Conservation (phyloP, 257 asterid species). For the Solanum megistacrolobum region DNA sequence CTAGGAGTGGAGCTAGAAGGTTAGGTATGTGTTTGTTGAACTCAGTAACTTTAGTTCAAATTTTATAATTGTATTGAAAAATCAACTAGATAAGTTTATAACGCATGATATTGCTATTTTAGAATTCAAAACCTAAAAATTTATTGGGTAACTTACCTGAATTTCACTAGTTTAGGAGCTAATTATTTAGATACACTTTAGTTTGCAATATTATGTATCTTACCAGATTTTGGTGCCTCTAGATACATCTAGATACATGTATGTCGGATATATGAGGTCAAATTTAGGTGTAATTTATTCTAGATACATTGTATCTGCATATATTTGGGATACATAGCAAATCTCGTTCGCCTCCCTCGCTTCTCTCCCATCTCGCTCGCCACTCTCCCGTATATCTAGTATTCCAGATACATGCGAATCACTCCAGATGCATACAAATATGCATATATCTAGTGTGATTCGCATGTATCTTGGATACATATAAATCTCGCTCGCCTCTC, state of each 20-base stretch:
- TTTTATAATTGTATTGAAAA: not conserved
- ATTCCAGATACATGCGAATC: not conserved
- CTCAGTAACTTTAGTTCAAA: too few relatives aligned
- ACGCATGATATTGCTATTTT: too few relatives aligned
- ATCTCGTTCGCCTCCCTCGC: not conserved
- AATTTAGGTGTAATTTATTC: too few relatives aligned
- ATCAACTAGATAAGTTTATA: not conserved
- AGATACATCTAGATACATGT: not conserved
- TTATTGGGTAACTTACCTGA: not conserved
- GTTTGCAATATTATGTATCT: not conserved
- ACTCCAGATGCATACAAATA: not conserved
- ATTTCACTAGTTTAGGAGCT: not conserved
- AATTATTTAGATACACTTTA: not conserved
- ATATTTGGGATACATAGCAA: not conserved
- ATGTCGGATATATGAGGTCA: not conserved
- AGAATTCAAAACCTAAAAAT: too few relatives aligned
- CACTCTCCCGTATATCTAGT: not conserved
- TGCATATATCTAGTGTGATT: too few relatives aligned
- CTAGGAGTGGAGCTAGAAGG: not conserved
- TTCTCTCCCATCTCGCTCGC: not conserved
- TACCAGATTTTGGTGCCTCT: not conserved
- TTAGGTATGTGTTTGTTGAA: not conserved
- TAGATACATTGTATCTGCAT: not conserved
- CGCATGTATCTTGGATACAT: not conserved
- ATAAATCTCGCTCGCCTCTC: not conserved